Base-by-base conservation (phyloP, 1,284 basidiomycete species). In the Neolentinus lepideus region DNA sequence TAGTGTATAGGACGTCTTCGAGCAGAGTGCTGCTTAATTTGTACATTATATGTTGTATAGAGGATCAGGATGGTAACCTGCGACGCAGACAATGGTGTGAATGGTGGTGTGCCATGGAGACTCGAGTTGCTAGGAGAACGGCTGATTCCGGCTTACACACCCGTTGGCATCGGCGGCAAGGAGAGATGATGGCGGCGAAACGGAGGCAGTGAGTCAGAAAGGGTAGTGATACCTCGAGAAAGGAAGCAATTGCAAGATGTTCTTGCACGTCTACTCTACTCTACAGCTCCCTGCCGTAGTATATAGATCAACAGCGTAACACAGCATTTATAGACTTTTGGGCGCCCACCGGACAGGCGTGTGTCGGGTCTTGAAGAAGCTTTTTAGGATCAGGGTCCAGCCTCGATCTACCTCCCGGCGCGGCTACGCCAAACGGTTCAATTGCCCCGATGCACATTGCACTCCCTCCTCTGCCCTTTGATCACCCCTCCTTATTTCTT, bases 311-410 rank as follows among this genome's bases (percentile, higher is more conserved):
- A 29, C 8, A 25, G 47, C 22, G 47, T 26, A 50, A 29, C 47
- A 50, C 27, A 50, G 47, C 27, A 50, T 50, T 26, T 29, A 50
- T 29, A 29, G 24, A 26, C 27, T 50, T 50, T 43, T 43, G 38
- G 38, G 16, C 38, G 38, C 38, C 38, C 38, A 43, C 38, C 38
- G 19, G 38, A 43, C 38, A 43, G 38, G 38, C 38, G 38, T 43
- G 38, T 43, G 38, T 43, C 38, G 38, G 47, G 21, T 50, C 47
- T n/a, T 50, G 47, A 16, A 50, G 47, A 50, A 50, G 47, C 27
- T n/a, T n/a, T 35, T 43, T 43, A 43, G 38, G 38, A 50, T 50
- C 47, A 50, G 47, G 47, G 47, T 50, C 47, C 47, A 50, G 47
- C 47, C 47, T 50, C 47, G 38, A 43, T 43, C 38, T 43, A 16